A percentile compares a stretch with the other conserved stretches of the same genome.
phyloP scores from a whole-genome alignment of 208 protist species.

The Lotmaria passim region DNA sequence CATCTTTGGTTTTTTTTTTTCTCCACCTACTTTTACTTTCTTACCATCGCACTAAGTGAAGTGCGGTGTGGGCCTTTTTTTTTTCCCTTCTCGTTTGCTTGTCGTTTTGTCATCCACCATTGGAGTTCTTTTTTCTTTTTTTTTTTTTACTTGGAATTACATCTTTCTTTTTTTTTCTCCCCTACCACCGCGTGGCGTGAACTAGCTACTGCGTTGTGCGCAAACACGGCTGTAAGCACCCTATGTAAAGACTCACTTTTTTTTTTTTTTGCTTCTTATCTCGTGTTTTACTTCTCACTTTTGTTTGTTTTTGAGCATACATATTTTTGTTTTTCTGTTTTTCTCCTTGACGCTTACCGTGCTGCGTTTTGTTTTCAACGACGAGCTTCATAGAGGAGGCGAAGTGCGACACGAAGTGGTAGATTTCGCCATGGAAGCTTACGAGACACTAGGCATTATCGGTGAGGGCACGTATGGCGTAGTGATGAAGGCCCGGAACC shows the following conservation, averaged over 20 bases:
- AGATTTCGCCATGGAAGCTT: slow-evolving; percentile 79
- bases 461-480: slow-evolving; percentile 96
- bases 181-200: background rate
- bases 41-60: background rate
- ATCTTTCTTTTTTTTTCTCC: background rate
- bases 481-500: slow-evolving; percentile 94
- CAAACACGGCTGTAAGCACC: background rate
- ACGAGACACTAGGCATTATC: slow-evolving; percentile 92
- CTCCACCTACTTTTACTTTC: background rate
- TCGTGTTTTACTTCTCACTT: background rate
- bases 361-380: background rate
- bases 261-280: background rate
- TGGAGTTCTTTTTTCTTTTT: slow-evolving; percentile 6
- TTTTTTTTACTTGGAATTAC: slow-evolving; percentile 15
- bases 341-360: background rate
- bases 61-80: no score
- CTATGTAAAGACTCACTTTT: background rate
- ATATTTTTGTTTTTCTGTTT: background rate
- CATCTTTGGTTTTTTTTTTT: slow-evolving; percentile 3
- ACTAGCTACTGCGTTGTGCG: slow-evolving; percentile 5
- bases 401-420: background rate
- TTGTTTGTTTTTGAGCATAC: background rate
- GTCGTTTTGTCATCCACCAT: background rate
- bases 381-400: background rate
- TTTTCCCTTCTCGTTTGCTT: background rate